phyloP scores from a whole-genome alignment of 2,329 filamentous ascomycete species.

The Ascochyta rabiei region DNA sequence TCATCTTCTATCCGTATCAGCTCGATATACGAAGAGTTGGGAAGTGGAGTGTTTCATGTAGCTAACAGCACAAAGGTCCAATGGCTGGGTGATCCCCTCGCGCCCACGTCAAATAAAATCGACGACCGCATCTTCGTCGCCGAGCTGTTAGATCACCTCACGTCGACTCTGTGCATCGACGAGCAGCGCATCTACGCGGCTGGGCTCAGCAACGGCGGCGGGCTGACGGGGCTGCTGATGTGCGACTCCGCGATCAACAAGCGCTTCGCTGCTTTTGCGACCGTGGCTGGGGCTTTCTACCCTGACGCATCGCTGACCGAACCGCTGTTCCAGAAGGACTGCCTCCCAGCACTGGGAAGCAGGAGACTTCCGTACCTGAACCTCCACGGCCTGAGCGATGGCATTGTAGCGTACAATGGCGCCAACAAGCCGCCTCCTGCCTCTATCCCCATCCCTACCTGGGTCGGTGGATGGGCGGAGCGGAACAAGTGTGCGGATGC shows the following conservation, averaged over 20 bases:
- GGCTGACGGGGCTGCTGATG: constrained; percentile 54
- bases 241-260: constrained; percentile 50
- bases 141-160: constrained; percentile 49
- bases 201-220: constrained; percentile 62
- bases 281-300: constrained; percentile 55
- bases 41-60: too few relatives aligned
- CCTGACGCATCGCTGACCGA: constrained; percentile 20
- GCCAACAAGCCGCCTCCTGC: constrained; percentile 20
- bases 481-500: constrained; percentile 12
- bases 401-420: constrained; percentile 32
- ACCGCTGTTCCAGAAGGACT: constrained; percentile 24
- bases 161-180: constrained; percentile 53
- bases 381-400: constrained; percentile 29
- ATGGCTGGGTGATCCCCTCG: constrained; percentile 52
- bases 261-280: constrained; percentile 56
- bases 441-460: constrained; percentile 22
- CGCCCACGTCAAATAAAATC: constrained; percentile 36
- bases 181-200: constrained; percentile 51
- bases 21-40: neutral
- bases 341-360: constrained; percentile 10
- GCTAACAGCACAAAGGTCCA: constrained; percentile 15
- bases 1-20: neutral
- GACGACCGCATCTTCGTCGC: constrained; percentile 54
- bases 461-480: constrained; percentile 20
- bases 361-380: constrained; percentile 25